Evolutionary conservation across 192 early-diverging fungal species (phyloP), one percentile per base, ranked within the genome.

Genomic region (Backusella sp.): DNA sequence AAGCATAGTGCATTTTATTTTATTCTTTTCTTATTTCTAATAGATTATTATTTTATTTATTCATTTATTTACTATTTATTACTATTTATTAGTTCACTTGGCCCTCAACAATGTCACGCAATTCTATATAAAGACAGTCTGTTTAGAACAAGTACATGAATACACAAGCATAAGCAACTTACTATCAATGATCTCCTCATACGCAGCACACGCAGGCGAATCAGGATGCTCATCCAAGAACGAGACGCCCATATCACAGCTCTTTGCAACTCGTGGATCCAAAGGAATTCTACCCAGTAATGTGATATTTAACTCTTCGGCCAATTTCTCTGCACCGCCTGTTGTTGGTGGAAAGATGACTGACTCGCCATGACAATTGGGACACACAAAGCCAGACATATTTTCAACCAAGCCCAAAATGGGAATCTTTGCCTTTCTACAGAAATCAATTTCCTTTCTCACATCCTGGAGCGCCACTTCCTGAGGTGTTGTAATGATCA

Each of bases 391-490:
- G 4, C 97, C 98, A 71, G 91, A 92, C 98, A 99, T 98, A 79
- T 98, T 98, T 80, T 99, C 98, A 5, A 99, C 91, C 7, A 99
- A 86, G 0, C 98, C 98, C 21, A 98, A 85, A 46, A 99, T 90
- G 2, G 91, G 91, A 67, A 99, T 84, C 44, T 91, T 91, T 69
- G 96, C 95, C 77, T 98, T 97, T 37, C 85, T 80, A 82, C 98
- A 99, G 79, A 99, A 99, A 82, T 92, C 96, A 75, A 98, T 91
- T 84, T 99, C 98, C 84, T 96, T 98, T 67, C 96, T 90, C n/a
- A 99, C 98, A 84, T 99, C 98, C 34, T 92, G 84, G 70, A 94
- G 70, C 0, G 92, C 90, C 0, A 95, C 91, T 66, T 94, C 95
- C 80, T 97, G 96, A n/a, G 96, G 97, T 15, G 97, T 99, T 5